Evolutionary conservation across 345 rosid species (phyloP).

Genomic region (Noccaea bulbosa): DNA sequence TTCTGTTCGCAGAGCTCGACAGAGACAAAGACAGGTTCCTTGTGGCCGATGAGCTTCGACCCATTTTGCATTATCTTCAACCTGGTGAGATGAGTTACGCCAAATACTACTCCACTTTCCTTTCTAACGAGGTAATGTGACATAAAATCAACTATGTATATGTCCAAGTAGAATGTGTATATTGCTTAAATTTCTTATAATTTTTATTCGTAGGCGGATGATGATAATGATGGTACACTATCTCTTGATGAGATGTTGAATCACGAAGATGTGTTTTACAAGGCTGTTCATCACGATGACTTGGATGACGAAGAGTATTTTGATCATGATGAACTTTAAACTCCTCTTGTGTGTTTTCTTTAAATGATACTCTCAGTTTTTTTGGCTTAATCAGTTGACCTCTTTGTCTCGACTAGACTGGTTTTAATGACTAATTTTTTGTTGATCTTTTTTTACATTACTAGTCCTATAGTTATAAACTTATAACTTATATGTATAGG

Average conservation of each 20-base stretch:
- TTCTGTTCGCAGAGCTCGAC: conserved; percentile 63
- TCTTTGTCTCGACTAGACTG: conserved; percentile 25
- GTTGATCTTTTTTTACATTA: conserved; percentile 7
- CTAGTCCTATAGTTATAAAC: conserved; percentile 12
- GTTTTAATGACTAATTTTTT: conserved; percentile 7
- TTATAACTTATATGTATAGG: conserved; percentile 1
- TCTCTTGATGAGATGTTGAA: conserved; percentile 63
- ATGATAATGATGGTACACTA: conserved; percentile 57
- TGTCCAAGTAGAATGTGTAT: background rate
- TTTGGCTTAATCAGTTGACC: background rate
- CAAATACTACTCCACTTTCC: conserved; percentile 55
- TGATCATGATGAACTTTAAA: conserved; percentile 62
- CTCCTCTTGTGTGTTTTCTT: background rate
- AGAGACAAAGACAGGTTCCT: conserved; percentile 57
- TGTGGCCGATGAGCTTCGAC: conserved; percentile 57
- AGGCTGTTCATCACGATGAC: conserved; percentile 47
- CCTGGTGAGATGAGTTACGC: conserved; percentile 73
- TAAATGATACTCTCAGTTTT: background rate
- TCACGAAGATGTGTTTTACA: conserved; percentile 62
- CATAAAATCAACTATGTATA: background rate
- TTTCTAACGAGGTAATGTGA: conserved; percentile 52
- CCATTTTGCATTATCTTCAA: conserved; percentile 60
- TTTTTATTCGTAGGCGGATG: conserved; percentile 56
- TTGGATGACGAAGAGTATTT: conserved; percentile 49
- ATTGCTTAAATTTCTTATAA: background rate